These are phyloP conservation scores for Coemansia sp. DNA, from an alignment of 192 early-diverging fungal genomes.

Conservation along the genomic window DNA sequence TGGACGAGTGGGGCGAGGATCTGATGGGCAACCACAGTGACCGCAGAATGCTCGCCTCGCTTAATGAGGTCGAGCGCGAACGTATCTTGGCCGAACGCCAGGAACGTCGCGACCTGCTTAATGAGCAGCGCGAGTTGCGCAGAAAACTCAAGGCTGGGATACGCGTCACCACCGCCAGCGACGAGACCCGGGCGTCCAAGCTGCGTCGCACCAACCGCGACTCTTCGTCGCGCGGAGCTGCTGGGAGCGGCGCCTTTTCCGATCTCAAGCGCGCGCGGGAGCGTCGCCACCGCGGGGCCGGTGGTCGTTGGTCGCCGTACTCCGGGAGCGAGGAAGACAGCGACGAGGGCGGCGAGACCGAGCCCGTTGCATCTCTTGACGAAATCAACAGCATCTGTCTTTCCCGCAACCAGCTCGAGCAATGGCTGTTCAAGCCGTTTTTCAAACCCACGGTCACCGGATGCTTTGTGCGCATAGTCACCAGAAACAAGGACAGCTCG, in stretches of 20 bases:
- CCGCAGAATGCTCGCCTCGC: constrained; percentile 56
- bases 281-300: constrained; percentile 23
- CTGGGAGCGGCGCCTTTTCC: constrained; percentile 30
- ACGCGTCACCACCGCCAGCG: constrained; percentile 11
- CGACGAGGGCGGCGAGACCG: constrained; percentile 19
- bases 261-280: constrained; percentile 63
- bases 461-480: constrained; percentile 66
- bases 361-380: constrained; percentile 56
- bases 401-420: constrained; percentile 65
- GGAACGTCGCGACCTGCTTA: constrained; percentile 57
- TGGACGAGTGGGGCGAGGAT: constrained; percentile 74
- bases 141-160: constrained; percentile 39
- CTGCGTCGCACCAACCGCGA: constrained; percentile 12
- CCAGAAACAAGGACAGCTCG: constrained; percentile 43
- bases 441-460: constrained; percentile 68
- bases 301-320: constrained; percentile 32
- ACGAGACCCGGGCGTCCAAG: constrained; percentile 11
- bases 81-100: constrained; percentile 73
- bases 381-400: constrained; percentile 65
- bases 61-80: constrained; percentile 76
- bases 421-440: constrained; percentile 73
- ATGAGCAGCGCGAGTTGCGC: constrained; percentile 47
- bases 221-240: background rate
- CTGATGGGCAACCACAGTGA: constrained; percentile 74
- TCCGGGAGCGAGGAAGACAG: constrained; percentile 40